These are phyloP conservation scores for Lentinula raphanica DNA, from an alignment of 768 basidiomycete species.

Conservation along the genomic window DNA sequence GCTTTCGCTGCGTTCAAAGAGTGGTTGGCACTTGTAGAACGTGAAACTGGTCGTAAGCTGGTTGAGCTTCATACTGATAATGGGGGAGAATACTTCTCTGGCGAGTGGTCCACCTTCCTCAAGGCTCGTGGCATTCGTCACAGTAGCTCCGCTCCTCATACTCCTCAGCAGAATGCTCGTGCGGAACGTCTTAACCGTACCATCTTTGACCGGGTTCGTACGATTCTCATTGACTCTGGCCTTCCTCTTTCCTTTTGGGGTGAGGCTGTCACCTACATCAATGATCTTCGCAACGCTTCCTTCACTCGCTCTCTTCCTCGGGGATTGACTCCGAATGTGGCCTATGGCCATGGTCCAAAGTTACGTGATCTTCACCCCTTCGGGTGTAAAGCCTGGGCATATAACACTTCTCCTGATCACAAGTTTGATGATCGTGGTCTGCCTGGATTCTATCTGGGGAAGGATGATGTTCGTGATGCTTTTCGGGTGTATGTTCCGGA, in stretches of 20 bases:
- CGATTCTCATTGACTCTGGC: constrained; percentile 12
- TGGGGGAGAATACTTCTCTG: constrained; percentile 37
- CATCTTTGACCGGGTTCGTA: constrained; percentile 21
- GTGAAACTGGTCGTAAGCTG: constrained; percentile 14
- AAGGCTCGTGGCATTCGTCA: constrained; percentile 30
- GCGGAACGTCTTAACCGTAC: constrained; percentile 36
- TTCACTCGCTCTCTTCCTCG: neutral
- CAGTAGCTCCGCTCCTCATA: constrained; percentile 35
- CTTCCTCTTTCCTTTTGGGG: constrained; percentile 14
- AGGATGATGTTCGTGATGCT: neutral
- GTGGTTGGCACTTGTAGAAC: constrained; percentile 17
- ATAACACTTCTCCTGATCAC: neutral
- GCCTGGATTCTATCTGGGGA: neutral
- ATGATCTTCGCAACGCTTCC: neutral
- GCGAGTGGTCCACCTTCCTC: constrained; percentile 26
- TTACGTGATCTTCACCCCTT: neutral
- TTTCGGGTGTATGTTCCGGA: no score
- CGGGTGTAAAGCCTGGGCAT: neutral
- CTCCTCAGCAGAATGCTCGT: constrained; percentile 38
- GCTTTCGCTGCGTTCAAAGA: constrained; percentile 10
- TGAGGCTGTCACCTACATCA: neutral
- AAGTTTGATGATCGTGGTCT: neutral
- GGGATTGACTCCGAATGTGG: neutral
- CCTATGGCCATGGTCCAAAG: neutral
- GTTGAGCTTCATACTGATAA: constrained; percentile 34